Conservation (phyloP, 2,329 filamentous ascomycete species). For the Fusarium tjaetaba region DNA sequence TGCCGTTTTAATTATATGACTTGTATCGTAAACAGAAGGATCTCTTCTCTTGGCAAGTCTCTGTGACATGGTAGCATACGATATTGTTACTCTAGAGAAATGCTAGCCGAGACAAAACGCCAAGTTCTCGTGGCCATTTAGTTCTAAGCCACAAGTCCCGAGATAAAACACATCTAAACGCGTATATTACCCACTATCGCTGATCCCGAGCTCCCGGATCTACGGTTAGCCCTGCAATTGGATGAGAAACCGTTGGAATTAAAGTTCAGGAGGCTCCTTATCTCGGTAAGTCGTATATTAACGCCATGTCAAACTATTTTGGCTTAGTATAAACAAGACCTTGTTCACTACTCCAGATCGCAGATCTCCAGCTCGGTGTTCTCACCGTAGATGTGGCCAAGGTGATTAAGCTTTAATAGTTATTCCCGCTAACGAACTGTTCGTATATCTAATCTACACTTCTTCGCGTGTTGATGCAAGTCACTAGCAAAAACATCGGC, state of each 20-base stretch:
- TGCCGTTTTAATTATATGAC: background rate
- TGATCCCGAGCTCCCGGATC: background rate
- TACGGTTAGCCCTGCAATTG: too few species aligned
- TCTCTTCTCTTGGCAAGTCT: background rate
- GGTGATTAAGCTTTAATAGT: too few species aligned
- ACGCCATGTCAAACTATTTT: background rate
- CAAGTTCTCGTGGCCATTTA: too few species aligned
- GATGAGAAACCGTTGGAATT: background rate
- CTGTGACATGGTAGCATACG: background rate
- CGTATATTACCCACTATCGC: background rate
- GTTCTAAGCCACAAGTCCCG: too few species aligned
- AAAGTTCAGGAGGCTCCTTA: background rate
- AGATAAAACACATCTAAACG: background rate
- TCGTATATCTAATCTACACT: too few species aligned
- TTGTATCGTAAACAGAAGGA: background rate
- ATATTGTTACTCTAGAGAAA: background rate
- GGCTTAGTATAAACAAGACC: background rate
- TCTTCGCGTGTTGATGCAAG: too few species aligned
- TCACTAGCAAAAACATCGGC: too few species aligned
- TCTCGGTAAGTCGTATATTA: background rate
- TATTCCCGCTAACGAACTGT: too few species aligned
- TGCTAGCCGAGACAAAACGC: background rate
- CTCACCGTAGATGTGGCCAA: too few species aligned
- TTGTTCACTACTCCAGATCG: too few species aligned
- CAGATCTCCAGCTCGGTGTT: too few species aligned